Base-by-base conservation (phyloP, 148 eudicot species). In the Chenopodium suecicum region DNA sequence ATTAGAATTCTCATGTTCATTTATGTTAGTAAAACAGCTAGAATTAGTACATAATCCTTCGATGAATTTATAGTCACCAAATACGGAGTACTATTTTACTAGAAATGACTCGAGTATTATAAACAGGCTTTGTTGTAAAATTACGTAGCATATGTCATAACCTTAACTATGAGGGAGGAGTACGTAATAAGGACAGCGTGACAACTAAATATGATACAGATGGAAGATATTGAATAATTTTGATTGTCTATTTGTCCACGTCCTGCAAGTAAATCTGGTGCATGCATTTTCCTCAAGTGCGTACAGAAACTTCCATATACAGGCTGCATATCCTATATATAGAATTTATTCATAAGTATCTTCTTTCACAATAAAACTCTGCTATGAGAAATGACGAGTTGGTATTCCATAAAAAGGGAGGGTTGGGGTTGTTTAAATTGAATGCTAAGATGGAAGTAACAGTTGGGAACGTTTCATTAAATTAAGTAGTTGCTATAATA, bases 391-490 rank as follows among this genome's bases (percentile, higher is more conserved):
- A 44, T 56, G 19, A 27, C 29, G 29, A 56, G 62, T 16, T 56
- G 4, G 69, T 76, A 76, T 34, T 76, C 54, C 69, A 65, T 44
- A 23, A 31, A 22, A 78, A 44, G 62, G 62, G 60, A n/a, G 56
- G 76, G 56, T 31, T 77, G 63, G 66, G 32, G 58, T 64, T 73
- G 70, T 74, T 66, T 31, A n/a, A 34, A 75, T 65, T 81, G 74
- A 81, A 81, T 66, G 79, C 74, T 81, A 65, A 65, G 83, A 16
- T 64, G 83, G 83, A 4, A 58, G 37, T 52, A 66, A 75, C 79
- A 54, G 83, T 75, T 75, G 83, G 83, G 44, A 79, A 34, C 48
- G 14, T 29, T 75, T 66, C 83, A 81, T 66, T 81, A 50, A 81
- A 75, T 41, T 75, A 47, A 81, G 67, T 23, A 67, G 74, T 34